A percentile compares a stretch with the other conserved stretches of the same genome.
Conservation (phyloP, 2,329 filamentous ascomycete species). For the Aspergillus sp. region DNA sequence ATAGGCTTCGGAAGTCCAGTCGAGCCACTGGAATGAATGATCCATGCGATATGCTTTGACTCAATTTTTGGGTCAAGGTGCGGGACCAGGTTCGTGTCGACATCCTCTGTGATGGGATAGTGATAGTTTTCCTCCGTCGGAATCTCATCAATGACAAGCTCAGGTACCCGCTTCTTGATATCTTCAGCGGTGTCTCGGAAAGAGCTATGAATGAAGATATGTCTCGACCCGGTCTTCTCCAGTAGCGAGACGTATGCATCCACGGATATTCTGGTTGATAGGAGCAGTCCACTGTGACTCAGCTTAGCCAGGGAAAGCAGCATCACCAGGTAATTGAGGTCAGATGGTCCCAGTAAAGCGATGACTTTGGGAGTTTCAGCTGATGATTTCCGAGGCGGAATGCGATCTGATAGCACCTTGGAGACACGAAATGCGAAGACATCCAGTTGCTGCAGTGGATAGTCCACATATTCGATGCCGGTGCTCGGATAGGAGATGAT, state of each 20-base stretch:
- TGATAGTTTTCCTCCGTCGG: conserved; percentile 24
- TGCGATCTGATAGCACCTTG: conserved; percentile 26
- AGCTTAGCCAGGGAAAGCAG: conserved; percentile 57
- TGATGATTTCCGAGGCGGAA: conserved; percentile 27
- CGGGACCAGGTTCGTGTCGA: conserved; percentile 25
- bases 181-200: conserved; percentile 26
- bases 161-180: conserved; percentile 22
- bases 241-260: conserved; percentile 54
- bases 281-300: conserved; percentile 56
- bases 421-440: conserved; percentile 35
- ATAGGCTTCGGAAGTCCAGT: conserved; percentile 67
- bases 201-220: conserved; percentile 34
- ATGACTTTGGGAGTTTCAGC: conserved; percentile 42
- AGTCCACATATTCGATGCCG: conserved; percentile 50
- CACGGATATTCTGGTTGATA: conserved; percentile 56
- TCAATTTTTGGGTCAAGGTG: conserved; percentile 29
- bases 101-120: conserved; percentile 17
- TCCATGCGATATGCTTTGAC: conserved; percentile 42
- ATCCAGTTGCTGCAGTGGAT: conserved; percentile 51
- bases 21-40: conserved; percentile 57
- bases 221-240: conserved; percentile 43
- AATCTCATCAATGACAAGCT: conserved; percentile 32
- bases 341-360: conserved; percentile 55
- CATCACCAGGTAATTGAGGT: conserved; percentile 58
- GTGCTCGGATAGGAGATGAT: conserved; percentile 49